These are phyloP conservation scores for Oryza australiensis DNA, from an alignment of 176 grass and related monocot genomes.

Conservation along the genomic window DNA sequence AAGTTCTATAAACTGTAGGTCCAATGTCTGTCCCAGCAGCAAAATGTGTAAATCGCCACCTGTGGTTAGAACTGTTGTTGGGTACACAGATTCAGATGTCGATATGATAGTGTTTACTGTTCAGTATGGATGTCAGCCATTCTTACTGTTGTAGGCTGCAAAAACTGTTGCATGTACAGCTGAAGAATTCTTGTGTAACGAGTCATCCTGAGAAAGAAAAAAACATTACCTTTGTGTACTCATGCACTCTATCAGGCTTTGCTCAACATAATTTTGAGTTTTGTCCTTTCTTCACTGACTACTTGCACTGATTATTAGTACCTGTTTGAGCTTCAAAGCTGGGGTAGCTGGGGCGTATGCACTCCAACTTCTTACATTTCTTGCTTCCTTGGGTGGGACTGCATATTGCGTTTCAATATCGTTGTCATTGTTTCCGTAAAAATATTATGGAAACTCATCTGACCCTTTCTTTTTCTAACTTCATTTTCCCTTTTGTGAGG, in stretches of 20 bases:
- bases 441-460: not conserved
- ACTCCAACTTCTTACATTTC: conserved; percentile 11
- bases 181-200: not conserved
- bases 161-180: conserved; percentile 25
- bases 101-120: not conserved
- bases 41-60: conserved; percentile 41
- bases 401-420: not conserved
- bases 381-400: not conserved
- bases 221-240: not conserved
- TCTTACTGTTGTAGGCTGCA: conserved; percentile 38
- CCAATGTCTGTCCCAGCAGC: conserved; percentile 30
- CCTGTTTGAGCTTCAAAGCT: not conserved
- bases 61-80: conserved; percentile 38
- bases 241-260: not conserved
- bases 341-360: not conserved
- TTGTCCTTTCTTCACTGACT: not conserved
- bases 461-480: too few relatives aligned
- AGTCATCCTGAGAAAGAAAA: conserved; percentile 5
- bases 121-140: conserved; percentile 19
- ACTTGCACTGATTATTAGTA: not conserved
- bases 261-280: not conserved
- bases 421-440: not conserved
- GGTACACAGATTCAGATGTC: conserved; percentile 24
- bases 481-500: too few relatives aligned
- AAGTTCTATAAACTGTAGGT: conserved; percentile 45